A percentile compares a stretch with the other conserved stretches of the same genome.
Evolutionary conservation across 345 rosid species (phyloP).

Genomic region (Citrus unshiu): DNA sequence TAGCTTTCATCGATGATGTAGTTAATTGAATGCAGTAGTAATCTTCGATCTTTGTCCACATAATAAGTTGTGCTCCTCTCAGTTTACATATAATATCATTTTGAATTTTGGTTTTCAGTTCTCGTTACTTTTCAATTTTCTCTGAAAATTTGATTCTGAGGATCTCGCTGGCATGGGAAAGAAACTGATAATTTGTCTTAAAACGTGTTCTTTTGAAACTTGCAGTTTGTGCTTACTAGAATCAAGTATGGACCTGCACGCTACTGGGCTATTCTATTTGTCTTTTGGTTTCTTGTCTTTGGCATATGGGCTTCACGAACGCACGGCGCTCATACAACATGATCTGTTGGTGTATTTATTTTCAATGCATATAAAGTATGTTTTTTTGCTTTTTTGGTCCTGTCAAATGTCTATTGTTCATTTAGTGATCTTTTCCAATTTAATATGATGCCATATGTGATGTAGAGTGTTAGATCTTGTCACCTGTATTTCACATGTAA

Average conservation of each 20-base stretch:
- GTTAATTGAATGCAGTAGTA: neutral
- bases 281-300: conserved; percentile 97
- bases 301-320: conserved; percentile 95
- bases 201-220: conserved; percentile 7
- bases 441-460: neutral
- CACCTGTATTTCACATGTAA: neutral
- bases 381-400: neutral
- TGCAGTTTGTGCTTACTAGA: conserved; percentile 94
- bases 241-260: conserved; percentile 97
- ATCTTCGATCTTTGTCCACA: neutral
- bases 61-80: neutral
- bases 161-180: neutral
- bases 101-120: neutral
- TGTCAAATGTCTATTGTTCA: neutral
- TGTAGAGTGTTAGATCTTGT: neutral
- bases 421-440: neutral
- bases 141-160: neutral
- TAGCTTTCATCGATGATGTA: neutral
- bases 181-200: neutral
- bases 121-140: neutral
- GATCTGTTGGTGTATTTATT: conserved; percentile 16
- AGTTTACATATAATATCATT: neutral
- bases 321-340: conserved; percentile 51
- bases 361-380: conserved; percentile 15
- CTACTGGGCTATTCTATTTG: conserved; percentile 93